Percentiles rank a stretch among this genome's conserved stretches.
Conservation (phyloP, 768 basidiomycete genomes). For the Tricholoma matsutake region DNA sequence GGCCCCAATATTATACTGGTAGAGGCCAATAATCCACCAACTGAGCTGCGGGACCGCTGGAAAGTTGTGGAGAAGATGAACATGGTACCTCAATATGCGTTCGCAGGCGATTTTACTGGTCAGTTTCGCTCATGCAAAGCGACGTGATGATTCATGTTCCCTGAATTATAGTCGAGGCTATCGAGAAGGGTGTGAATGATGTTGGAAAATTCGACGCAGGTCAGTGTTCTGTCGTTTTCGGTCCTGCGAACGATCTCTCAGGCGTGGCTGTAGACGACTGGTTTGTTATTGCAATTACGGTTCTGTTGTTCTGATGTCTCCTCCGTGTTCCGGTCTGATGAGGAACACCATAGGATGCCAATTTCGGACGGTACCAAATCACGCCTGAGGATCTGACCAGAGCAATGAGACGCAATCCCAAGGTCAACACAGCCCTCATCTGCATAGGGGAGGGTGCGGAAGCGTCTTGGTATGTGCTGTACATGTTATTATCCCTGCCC, state of each 20-base stretch:
- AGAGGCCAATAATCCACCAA: constrained; percentile 44
- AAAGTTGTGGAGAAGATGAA: constrained; percentile 69
- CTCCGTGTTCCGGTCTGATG: neutral
- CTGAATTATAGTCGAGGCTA: constrained; percentile 51
- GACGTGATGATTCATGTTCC: constrained; percentile 3
- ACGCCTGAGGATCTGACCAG: constrained; percentile 54
- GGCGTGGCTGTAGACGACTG: constrained; percentile 48
- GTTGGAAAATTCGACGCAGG: constrained; percentile 62
- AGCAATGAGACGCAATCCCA: constrained; percentile 57
- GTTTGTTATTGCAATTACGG: constrained; percentile 69
- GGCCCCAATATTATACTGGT: constrained; percentile 54
- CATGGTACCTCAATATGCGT: constrained; percentile 65
- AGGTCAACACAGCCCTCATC: constrained; percentile 64
- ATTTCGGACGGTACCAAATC: constrained; percentile 62
- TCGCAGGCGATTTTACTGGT: constrained; percentile 67
- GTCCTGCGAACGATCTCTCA: neutral
- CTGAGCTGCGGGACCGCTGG: constrained; percentile 58
- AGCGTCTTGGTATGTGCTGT: constrained; percentile 46
- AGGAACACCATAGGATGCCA: constrained; percentile 45
- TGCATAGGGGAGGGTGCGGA: constrained; percentile 72
- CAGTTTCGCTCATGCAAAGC: constrained; percentile 6
- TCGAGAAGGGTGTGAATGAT: constrained; percentile 58
- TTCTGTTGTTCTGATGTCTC: constrained; percentile 14
- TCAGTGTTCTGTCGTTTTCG: constrained; percentile 18
- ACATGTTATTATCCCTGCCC: neutral